phyloP scores from a whole-genome alignment of 805 yeast genomes.

The Candida hungchunana region DNA sequence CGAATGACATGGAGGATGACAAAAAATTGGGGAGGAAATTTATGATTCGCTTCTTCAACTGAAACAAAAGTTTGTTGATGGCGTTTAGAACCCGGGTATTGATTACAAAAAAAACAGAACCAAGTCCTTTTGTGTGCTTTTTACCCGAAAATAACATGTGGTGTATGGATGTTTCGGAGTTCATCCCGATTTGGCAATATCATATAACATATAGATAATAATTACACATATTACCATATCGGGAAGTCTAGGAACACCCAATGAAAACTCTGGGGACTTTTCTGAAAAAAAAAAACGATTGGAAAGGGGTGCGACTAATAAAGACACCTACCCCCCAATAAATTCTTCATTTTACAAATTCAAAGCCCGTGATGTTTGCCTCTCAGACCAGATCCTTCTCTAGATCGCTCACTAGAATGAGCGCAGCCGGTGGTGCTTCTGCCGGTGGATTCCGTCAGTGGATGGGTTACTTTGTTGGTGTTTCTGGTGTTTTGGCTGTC shows the following conservation, averaged over 20 bases:
- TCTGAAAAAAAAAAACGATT: neutral
- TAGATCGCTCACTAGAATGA: slow-evolving; percentile 24
- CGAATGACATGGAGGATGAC: no score
- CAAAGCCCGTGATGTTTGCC: slow-evolving; percentile 22
- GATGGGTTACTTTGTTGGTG: slow-evolving; percentile 25
- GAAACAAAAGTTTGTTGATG: no score
- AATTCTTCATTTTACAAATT: neutral
- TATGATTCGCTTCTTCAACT: no score
- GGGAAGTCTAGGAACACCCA: slow-evolving; percentile 19
- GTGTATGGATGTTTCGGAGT: slow-evolving; percentile 6
- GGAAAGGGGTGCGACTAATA: neutral
- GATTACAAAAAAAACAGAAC: no score
- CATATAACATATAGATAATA: neutral
- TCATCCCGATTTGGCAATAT: slow-evolving; percentile 1
- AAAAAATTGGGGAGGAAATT: no score
- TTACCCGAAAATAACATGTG: slow-evolving; percentile 1
- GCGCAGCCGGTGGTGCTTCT: slow-evolving; percentile 15
- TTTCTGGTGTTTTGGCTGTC: slow-evolving; percentile 19
- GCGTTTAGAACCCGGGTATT: no score
- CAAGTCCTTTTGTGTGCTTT: no score
- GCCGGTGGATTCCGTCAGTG: slow-evolving; percentile 22
- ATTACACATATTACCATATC: slow-evolving; percentile 1
- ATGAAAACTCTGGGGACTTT: slow-evolving; percentile 10
- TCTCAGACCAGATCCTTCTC: slow-evolving; percentile 26
- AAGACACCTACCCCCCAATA: neutral